Base-by-base conservation (phyloP, 73 alveolate species). In the Paramecium pentaurelia region DNA sequence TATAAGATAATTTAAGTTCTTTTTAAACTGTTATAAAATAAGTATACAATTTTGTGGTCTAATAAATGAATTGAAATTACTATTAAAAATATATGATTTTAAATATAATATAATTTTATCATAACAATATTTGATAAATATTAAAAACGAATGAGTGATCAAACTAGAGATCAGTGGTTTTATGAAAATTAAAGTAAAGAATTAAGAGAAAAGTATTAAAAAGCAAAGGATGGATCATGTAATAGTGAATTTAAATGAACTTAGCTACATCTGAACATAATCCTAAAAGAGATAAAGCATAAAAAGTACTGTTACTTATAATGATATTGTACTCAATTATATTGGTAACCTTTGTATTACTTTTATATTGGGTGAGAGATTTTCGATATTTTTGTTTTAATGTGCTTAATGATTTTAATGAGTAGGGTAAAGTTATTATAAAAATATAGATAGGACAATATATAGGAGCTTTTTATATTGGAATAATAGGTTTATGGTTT, bases 401-500 rank as follows among this genome's bases (percentile, higher is more conserved):
- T 32, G 44, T 80, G 10, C 75, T 80, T 5, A 42, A 80, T 32
- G 71, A 40, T 44, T 32, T 80, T 44, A 80, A 80, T 80, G 58
- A 80, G 7, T 44, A 40, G 45, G 91, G 91, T 80, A 42, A n/a
- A 3, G 6, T 20, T 27, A 45, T 80, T 80, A 45, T 44, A 47
- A 80, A 14, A 14, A 27, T 80, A 45, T 45, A 42, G 71, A 32
- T 45, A 80, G 91, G 91, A 1, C 75, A 40, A 25, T 80, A 27
- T 18, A 25, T 80, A 27, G 91, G 91, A n/a, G 77, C 91, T 27
- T 22, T 47, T 20, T 80, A 32, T 32, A 45, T 80, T n/a, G 91
- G 91, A 42, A 32, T 45, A 3, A 64, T 80, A 8, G 91, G 91
- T 45, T 47, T 44, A 20, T 80, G 91, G 91, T 80, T 80, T 80